Evolutionary conservation across 805 yeast species (phyloP).

Genomic region (Starmerella apis): DNA sequence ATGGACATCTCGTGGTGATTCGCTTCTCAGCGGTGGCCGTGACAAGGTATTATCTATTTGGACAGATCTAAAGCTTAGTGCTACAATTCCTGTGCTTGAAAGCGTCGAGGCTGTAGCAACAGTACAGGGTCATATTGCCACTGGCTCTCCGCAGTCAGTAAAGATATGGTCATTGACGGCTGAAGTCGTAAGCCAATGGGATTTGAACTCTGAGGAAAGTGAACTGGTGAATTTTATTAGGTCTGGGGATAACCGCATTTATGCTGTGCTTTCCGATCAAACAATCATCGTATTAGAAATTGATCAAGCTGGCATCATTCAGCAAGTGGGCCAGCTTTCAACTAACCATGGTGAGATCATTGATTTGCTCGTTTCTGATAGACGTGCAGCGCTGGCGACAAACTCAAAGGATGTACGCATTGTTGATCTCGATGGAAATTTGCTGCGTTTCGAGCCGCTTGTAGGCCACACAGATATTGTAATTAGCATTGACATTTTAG

Average conservation of each 20-base stretch:
- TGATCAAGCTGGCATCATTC: constrained; percentile 6
- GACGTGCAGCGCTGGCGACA: constrained; percentile 70
- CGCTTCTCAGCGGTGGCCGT: constrained; percentile 75
- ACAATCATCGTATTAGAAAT: constrained; percentile 49
- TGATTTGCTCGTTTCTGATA: constrained; percentile 67
- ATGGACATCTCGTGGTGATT: constrained; percentile 44
- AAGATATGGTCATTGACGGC: constrained; percentile 22
- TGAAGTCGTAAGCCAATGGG: constrained; percentile 21
- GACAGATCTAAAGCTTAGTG: constrained; percentile 40
- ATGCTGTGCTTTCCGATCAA: constrained; percentile 60
- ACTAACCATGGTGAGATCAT: constrained; percentile 96
- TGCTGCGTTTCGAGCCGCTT: constrained; percentile 40
- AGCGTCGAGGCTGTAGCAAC: constrained; percentile 34
- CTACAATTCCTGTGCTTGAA: constrained; percentile 63
- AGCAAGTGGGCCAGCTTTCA: constrained; percentile 38
- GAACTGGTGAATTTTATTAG: constrained; percentile 17
- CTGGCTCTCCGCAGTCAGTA: constrained; percentile 19
- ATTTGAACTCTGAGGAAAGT: constrained; percentile 18
- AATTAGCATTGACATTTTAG: constrained; percentile 71
- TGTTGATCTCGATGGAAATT: constrained; percentile 35
- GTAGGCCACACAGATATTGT: constrained; percentile 82
- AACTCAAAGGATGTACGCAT: constrained; percentile 82
- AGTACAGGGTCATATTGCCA: constrained; percentile 23
- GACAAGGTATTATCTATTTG: constrained; percentile 64
- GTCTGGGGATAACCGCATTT: constrained; percentile 3